These are phyloP conservation scores for Saccharum spontaneum DNA, from an alignment of 176 grass and related monocot genomes.

Conservation along the genomic window DNA sequence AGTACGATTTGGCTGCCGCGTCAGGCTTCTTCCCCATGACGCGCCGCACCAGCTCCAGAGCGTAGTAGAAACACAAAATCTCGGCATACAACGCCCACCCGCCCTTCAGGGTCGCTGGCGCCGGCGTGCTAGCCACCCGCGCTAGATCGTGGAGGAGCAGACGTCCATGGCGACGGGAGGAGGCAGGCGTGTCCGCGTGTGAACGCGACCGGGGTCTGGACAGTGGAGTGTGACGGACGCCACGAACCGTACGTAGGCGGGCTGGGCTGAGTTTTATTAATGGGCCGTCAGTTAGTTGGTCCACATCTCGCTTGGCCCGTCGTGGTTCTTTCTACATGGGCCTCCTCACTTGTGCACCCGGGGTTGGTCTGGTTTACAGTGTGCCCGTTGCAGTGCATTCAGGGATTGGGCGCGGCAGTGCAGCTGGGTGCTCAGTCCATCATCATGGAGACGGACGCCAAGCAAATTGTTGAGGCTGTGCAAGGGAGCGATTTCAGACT, in stretches of 20 bases:
- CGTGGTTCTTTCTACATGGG: not conserved
- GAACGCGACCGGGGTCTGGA: not conserved
- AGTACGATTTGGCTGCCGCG: slow-evolving; percentile 24
- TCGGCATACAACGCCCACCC: not conserved
- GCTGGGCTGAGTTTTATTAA: not conserved
- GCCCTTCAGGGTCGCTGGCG: not conserved
- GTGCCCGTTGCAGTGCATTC: too few species aligned
- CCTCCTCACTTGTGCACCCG: not conserved
- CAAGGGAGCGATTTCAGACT: too few species aligned
- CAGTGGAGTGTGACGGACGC: not conserved
- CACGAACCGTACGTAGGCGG: not conserved
- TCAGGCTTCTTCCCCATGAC: slow-evolving; percentile 51
- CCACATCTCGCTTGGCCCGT: not conserved
- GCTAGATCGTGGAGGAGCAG: slow-evolving; percentile 42
- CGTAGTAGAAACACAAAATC: not conserved
- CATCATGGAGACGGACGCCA: too few species aligned
- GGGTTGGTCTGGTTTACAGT: too few species aligned
- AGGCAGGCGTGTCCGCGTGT: not conserved
- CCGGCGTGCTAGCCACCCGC: not conserved
- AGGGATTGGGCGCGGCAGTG: too few species aligned
- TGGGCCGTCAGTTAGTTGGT: not conserved
- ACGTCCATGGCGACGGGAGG: slow-evolving; percentile 27
- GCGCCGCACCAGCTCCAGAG: not conserved
- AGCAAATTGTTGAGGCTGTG: too few species aligned
- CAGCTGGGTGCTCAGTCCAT: too few species aligned